Base-by-base conservation (phyloP, 192 early-diverging fungal species). In the Coemansia sp. region DNA sequence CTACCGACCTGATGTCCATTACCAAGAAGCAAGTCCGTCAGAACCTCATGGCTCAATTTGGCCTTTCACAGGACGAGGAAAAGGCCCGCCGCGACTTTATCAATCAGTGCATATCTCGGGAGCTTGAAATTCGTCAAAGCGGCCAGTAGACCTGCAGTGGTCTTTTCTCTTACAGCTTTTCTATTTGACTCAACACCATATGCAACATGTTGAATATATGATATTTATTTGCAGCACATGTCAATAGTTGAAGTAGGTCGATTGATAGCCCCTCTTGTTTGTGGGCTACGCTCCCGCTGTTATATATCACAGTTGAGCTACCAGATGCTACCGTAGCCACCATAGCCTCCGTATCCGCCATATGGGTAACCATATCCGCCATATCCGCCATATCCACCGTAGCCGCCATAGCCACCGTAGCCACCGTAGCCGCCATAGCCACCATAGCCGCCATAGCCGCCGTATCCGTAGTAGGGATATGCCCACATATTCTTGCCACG, bases 21-120 rank as follows among this genome's bases (percentile, higher is more conserved):
- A 99, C 98, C 49, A 98, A 99, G 88, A 98, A 98, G 83, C 93
- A 94, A 87, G 95, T 98, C n/a, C 93, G 97, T 55, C 93, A 97
- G 70, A 88, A 95, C 76, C 76, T 99, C 53, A 88, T 90, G 65
- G 78, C 76, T 13, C 74, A 86, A 62, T 96, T 97, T 84, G 91
- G 91, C 18, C 83, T 92, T 47, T 62, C 74, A 29, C 62, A 72
- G 13, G 83, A 85, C 18, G 97, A 99, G 62, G 84, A 97, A 86
- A 90, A 86, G 36, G 76, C 86, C 20, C 85, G 89, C 62, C 96
- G 96, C 81, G 91, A 92, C 38, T 91, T 88, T 63, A 98, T 98
- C 84, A 97, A 97, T 79, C 81, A 84, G 64, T 90, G 89, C 71
- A 97, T 98, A 69, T 94, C 70, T 4, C 38, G 50, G 13, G 79